phyloP scores from a whole-genome alignment of 106 monocot genomes.

The Dendrobium huoshanense region DNA sequence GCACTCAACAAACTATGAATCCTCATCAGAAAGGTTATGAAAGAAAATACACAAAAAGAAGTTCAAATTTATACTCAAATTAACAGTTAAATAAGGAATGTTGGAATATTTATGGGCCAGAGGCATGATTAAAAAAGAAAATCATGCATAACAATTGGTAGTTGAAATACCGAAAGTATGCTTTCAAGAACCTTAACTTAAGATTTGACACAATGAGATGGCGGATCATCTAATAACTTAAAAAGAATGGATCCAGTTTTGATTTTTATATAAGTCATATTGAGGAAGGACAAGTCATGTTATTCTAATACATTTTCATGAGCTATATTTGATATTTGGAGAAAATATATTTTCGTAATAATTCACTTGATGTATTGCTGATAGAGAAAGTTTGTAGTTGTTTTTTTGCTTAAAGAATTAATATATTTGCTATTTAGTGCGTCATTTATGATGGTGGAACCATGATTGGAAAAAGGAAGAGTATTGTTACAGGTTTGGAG shows the following conservation, averaged over 20 bases:
- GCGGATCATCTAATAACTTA: not conserved
- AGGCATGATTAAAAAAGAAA: not conserved
- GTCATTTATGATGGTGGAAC: no score
- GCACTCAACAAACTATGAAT: conserved; percentile 7
- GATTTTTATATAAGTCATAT: not conserved
- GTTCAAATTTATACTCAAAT: not conserved
- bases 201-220: not conserved
- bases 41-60: not conserved
- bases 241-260: not conserved
- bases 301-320: no score
- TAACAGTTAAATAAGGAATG: not conserved
- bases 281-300: not conserved
- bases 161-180: not conserved
- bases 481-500: no score
- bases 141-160: not conserved
- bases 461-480: no score
- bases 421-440: no score
- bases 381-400: no score
- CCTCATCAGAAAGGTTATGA: not conserved
- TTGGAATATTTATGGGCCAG: not conserved
- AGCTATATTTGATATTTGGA: no score
- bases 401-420: no score
- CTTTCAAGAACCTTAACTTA: not conserved
- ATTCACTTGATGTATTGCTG: no score
- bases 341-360: no score